Evolutionary conservation across 2,329 filamentous ascomycete genomes (phyloP).

Genomic region (Colletotrichum filicis): DNA sequence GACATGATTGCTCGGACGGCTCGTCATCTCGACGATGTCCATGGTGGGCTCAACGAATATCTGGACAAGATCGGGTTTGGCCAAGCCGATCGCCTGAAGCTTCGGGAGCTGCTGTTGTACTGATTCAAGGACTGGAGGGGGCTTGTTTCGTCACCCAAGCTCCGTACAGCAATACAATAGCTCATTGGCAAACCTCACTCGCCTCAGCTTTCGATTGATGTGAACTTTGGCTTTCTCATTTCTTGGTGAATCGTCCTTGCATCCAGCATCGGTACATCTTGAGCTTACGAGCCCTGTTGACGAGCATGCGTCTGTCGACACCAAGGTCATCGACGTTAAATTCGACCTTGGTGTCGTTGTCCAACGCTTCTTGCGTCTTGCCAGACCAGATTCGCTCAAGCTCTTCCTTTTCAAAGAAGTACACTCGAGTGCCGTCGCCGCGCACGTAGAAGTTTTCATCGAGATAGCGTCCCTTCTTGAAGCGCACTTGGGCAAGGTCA

Average conservation of each 20-base stretch:
- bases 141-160: background rate
- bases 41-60: constrained; percentile 76
- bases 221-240: constrained; percentile 48
- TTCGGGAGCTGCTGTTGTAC: constrained; percentile 56
- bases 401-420: constrained; percentile 94
- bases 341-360: constrained; percentile 43
- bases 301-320: constrained; percentile 87
- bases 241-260: constrained; percentile 83
- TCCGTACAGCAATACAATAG: background rate
- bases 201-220: background rate
- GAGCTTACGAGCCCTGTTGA: constrained; percentile 88
- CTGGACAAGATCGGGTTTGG: constrained; percentile 71
- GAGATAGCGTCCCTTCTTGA: constrained; percentile 94
- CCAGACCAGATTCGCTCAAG: constrained; percentile 82
- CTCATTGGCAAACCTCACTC: constrained; percentile 3
- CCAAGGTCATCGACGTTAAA: constrained; percentile 85
- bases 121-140: constrained; percentile 38
- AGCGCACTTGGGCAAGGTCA: constrained; percentile 94
- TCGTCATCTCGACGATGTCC: constrained; percentile 66
- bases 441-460: constrained; percentile 98
- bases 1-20: constrained; percentile 72
- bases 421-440: constrained; percentile 94
- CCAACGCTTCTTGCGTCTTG: constrained; percentile 40
- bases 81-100: constrained; percentile 49
- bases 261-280: constrained; percentile 99